These are phyloP conservation scores for Aspergillus leporis DNA, from an alignment of 495 filamentous ascomycete species.

Conservation along the genomic window DNA sequence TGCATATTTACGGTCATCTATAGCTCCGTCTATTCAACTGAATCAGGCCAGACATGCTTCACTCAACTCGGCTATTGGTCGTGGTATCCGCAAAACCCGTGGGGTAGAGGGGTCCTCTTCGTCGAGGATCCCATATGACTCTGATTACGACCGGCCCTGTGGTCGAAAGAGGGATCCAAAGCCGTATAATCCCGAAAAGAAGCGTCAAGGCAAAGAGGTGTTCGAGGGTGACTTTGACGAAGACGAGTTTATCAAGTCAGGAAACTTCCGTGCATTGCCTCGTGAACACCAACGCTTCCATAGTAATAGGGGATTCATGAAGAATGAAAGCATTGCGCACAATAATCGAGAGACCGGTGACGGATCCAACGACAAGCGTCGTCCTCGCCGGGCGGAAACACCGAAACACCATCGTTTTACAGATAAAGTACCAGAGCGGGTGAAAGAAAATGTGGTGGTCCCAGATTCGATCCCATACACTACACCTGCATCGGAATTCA, in stretches of 20 bases:
- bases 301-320: background rate
- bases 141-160: background rate
- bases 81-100: constrained; percentile 49
- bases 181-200: background rate
- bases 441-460: constrained; percentile 39
- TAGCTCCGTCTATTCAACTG: background rate
- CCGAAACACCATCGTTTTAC: constrained; percentile 26
- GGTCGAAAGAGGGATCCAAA: background rate
- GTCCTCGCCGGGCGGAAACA: constrained; percentile 6
- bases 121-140: background rate
- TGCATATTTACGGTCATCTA: constrained; percentile 5
- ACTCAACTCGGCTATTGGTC: constrained; percentile 56
- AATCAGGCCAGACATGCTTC: constrained; percentile 44
- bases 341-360: constrained; percentile 6
- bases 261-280: constrained; percentile 33
- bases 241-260: constrained; percentile 37
- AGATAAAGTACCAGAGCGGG: constrained; percentile 36
- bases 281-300: constrained; percentile 27
- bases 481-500: constrained; percentile 84
- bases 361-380: constrained; percentile 4
- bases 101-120: constrained; percentile 9
- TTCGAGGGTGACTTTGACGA: constrained; percentile 27
- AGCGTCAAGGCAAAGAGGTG: background rate
- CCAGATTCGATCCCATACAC: constrained; percentile 73
- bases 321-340: background rate